Base-by-base conservation (phyloP, 441 rosid genomes). In the Pelargonium australe region DNA sequence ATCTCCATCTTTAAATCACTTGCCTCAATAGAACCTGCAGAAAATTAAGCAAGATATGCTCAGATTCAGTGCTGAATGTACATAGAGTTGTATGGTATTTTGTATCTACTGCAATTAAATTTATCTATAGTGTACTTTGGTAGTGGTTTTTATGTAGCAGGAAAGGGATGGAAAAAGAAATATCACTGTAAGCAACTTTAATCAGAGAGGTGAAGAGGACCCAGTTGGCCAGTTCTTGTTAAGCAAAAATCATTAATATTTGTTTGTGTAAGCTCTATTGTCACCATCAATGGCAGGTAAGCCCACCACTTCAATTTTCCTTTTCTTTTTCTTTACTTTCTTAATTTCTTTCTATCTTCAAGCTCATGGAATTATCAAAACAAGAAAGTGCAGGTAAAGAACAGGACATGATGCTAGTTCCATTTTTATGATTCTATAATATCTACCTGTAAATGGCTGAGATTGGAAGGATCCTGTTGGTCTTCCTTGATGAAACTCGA, bases 1-100 rank as follows among this genome's bases (percentile, higher is more conserved):
- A 79, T 81, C 85, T 82, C 88, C 84, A 78, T 85, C 86, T 88
- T 88, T 73, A 84, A 69, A 76, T 80, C 70, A 70, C 80, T 31
- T 60, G 78, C 85, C 67, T 80, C 85, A 64, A 80, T 62, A 13
- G 84, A 66, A 73, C 87, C 95, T 88, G 89, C 84, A 77, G 11
- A 57, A 31, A 31, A 31, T 31, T 31, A 31, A 31, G 34, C 34
- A 31, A 31, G 34, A 31, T 31, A 31, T 31, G 34, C 2, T 68
- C 20, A 65, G 64, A 19, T 64, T 19, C 62, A 51, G 20, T 31
- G 23, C 71, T 69, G 14, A 9, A 31, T 31, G 34, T 31, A 31
- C 34, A 31, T 31, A 31, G 1, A 31, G 34, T 31, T 31, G 34
- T 31, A 31, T 31, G 34, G 34, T 31, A 31, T 31, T 57, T 57